Conservation (phyloP, 768 basidiomycete species). For the Termitomyces sp. region DNA sequence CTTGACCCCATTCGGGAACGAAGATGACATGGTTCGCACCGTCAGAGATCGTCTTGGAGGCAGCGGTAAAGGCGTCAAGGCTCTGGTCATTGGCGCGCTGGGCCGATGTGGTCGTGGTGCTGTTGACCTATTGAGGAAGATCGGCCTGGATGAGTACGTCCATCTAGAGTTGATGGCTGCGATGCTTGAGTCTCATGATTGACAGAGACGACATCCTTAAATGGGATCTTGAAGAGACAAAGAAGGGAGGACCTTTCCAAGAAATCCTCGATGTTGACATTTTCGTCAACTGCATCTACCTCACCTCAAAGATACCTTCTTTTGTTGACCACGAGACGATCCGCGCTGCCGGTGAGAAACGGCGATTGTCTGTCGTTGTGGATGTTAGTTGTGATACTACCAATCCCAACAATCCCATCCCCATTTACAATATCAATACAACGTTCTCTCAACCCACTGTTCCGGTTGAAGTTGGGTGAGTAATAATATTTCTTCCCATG, state of each 20-base stretch:
- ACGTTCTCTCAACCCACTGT: constrained; percentile 93
- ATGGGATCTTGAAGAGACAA: constrained; percentile 98
- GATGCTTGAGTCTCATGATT: neutral
- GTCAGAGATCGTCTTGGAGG: constrained; percentile 67
- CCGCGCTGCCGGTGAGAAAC: constrained; percentile 58
- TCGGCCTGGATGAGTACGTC: constrained; percentile 89
- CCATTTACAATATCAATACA: constrained; percentile 91
- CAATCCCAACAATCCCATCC: constrained; percentile 97
- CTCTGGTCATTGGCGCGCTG: constrained; percentile 92
- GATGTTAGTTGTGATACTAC: constrained; percentile 99
- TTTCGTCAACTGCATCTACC: constrained; percentile 99
- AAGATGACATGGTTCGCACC: constrained; percentile 73
- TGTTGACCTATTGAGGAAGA: constrained; percentile 92
- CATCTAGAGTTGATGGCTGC: neutral
- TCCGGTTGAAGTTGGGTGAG: constrained; percentile 76
- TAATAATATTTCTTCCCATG: constrained; percentile 9
- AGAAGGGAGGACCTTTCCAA: constrained; percentile 92
- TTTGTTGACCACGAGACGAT: constrained; percentile 77
- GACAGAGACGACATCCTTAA: constrained; percentile 86
- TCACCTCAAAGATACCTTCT: constrained; percentile 79
- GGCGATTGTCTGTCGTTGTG: constrained; percentile 79
- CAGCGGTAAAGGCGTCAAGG: constrained; percentile 71
- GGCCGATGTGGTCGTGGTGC: constrained; percentile 95
- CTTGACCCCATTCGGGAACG: constrained; percentile 81
- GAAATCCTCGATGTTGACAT: constrained; percentile 97